A percentile compares a stretch with the other conserved stretches of the same genome.
phyloP scores from a whole-genome alignment of 495 filamentous ascomycete genomes.

The Hapsidospora chrysogenum region DNA sequence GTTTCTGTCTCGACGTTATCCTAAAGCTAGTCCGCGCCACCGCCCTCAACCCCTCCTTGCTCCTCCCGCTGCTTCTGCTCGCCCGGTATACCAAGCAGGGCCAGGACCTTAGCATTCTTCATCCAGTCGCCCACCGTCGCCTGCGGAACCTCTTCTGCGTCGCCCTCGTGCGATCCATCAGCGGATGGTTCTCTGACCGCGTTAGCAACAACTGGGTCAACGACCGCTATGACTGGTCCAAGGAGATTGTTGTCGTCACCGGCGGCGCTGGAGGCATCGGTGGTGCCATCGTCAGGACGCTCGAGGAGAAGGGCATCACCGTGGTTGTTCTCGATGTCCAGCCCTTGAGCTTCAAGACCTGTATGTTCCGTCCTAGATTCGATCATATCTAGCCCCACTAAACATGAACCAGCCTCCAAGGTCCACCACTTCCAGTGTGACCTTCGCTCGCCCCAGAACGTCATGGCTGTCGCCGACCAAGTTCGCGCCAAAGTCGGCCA shows the following conservation, averaged over 20 bases:
- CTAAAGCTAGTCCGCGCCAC: slow-evolving; percentile 35
- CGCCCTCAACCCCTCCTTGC: slow-evolving; percentile 40
- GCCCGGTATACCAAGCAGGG: slow-evolving; percentile 43
- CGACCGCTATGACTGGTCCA: slow-evolving; percentile 49
- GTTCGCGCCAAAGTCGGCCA: slow-evolving; percentile 40
- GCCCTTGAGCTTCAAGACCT: slow-evolving; percentile 34
- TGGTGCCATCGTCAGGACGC: slow-evolving; percentile 36
- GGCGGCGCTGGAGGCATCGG: slow-evolving; percentile 59
- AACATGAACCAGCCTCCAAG: slow-evolving; percentile 18
- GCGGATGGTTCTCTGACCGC: slow-evolving; percentile 30
- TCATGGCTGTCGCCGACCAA: slow-evolving; percentile 26
- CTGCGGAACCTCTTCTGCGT: slow-evolving; percentile 31
- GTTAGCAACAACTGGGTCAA: slow-evolving; percentile 42
- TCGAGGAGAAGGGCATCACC: slow-evolving; percentile 40
- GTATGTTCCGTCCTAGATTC: slow-evolving; percentile 15
- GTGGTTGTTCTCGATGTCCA: slow-evolving; percentile 58
- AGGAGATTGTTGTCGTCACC: slow-evolving; percentile 55
- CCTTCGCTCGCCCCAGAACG: slow-evolving; percentile 33
- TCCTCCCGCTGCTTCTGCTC: slow-evolving; percentile 40
- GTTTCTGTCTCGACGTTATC: slow-evolving; percentile 45
- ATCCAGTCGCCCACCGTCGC: slow-evolving; percentile 28
- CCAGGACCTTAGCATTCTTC: slow-evolving; percentile 26
- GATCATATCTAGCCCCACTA: not conserved
- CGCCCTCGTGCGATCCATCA: slow-evolving; percentile 28
- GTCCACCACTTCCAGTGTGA: slow-evolving; percentile 49